Evolutionary conservation across 2,329 filamentous ascomycete genomes (phyloP).

Genomic region (Alternaria angustiovoidea): DNA sequence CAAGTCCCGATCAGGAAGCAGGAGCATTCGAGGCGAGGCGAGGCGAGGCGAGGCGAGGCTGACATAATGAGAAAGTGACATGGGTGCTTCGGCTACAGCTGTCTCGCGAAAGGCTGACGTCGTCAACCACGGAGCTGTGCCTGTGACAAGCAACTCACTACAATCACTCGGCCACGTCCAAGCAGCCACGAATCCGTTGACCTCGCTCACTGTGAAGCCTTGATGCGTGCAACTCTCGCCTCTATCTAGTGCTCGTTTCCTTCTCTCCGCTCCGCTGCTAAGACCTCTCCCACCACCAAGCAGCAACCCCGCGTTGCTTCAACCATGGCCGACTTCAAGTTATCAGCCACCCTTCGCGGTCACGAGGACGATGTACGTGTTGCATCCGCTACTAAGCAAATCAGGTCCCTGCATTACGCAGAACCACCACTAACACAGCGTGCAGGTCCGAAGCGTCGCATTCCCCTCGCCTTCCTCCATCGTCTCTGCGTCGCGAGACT

Average conservation of each 20-base stretch:
- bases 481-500: conserved; percentile 89
- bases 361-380: conserved; percentile 86
- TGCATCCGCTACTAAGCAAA: background rate
- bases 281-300: conserved; percentile 12
- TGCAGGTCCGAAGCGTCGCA: conserved; percentile 82
- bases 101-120: conserved; percentile 22
- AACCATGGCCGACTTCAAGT: conserved; percentile 83
- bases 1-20: background rate
- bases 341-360: conserved; percentile 86
- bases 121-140: conserved; percentile 13
- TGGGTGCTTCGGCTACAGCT: conserved; percentile 3
- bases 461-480: conserved; percentile 78
- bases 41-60: background rate
- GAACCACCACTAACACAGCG: background rate
- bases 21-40: background rate
- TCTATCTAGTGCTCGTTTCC: conserved; percentile 13
- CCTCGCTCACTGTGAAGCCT: background rate
- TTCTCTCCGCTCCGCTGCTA: conserved; percentile 20
- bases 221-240: conserved; percentile 15
- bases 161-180: background rate
- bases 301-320: conserved; percentile 34
- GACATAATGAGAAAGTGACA: conserved; percentile 11
- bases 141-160: background rate
- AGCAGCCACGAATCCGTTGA: background rate
- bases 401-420: too few species aligned